Evolutionary conservation across 805 yeast genomes (phyloP).

Genomic region (Candida railenensis): DNA sequence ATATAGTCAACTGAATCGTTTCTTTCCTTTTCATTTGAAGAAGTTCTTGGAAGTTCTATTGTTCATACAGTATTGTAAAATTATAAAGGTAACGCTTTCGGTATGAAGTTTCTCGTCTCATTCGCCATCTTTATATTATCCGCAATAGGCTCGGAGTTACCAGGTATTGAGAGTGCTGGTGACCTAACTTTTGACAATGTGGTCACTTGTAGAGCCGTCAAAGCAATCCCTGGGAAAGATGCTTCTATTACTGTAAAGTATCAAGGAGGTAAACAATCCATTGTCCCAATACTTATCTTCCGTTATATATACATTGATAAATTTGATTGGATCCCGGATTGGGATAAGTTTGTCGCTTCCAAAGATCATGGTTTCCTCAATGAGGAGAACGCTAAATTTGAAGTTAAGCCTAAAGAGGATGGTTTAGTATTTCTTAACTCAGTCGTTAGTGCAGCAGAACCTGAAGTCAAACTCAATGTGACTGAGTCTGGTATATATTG

Average conservation of each 20-base stretch:
- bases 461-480: conserved; percentile 13
- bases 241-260: background rate
- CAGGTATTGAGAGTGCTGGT: background rate
- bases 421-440: background rate
- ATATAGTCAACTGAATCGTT: too few relatives aligned
- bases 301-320: conserved; percentile 21
- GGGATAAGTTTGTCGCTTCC: background rate
- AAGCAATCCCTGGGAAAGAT: background rate
- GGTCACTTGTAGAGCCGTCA: background rate
- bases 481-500: conserved; percentile 28
- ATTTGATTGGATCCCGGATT: conserved; percentile 17
- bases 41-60: too few relatives aligned
- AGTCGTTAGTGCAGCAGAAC: background rate
- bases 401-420: conserved; percentile 1
- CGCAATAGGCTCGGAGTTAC: background rate
- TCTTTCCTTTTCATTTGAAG: too few relatives aligned
- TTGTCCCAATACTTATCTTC: conserved; percentile 13
- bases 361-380: conserved; percentile 7
- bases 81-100: too few relatives aligned
- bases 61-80: too few relatives aligned
- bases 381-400: conserved; percentile 14
- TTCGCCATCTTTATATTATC: background rate
- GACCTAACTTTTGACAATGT: background rate
- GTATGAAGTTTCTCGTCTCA: conserved; percentile 1
- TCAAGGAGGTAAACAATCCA: background rate